Percentiles rank a stretch among this genome's conserved stretches.
Conservation (phyloP, 257 asterid species). For the Gentiana straminea region DNA sequence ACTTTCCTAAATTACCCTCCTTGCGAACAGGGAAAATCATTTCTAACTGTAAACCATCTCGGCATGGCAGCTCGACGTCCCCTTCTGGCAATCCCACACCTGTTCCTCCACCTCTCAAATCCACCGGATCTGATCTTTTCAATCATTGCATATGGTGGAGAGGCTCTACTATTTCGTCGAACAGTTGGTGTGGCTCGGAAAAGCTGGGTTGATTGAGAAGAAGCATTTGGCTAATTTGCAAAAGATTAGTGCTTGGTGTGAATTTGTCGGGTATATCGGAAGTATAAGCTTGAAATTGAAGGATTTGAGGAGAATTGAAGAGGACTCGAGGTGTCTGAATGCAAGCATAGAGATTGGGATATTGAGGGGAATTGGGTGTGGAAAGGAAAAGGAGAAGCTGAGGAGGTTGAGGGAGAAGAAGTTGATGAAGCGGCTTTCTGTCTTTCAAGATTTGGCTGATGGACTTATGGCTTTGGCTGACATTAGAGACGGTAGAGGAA, state of each 20-base stretch:
- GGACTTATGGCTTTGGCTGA: conserved; percentile 85
- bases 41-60: too few species aligned
- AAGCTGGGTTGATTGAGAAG: conserved; percentile 68
- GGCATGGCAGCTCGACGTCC: too few species aligned
- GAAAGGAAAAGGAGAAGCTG: conserved; percentile 41
- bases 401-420: conserved; percentile 69
- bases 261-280: conserved; percentile 72
- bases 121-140: conserved; percentile 27
- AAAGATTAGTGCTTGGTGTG: conserved; percentile 78
- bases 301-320: conserved; percentile 38
- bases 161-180: conserved; percentile 76
- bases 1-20: too few species aligned
- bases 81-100: too few species aligned
- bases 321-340: conserved; percentile 44
- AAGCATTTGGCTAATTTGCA: conserved; percentile 32
- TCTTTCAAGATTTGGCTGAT: conserved; percentile 81
- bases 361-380: conserved; percentile 35
- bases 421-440: conserved; percentile 63
- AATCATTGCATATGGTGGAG: conserved; percentile 63
- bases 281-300: conserved; percentile 64
- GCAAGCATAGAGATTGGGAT: conserved; percentile 35
- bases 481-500: conserved; percentile 63
- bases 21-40: too few species aligned
- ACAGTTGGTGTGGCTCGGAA: conserved; percentile 78
- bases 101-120: too few species aligned